A percentile compares a stretch with the other conserved stretches of the same genome.
These are phyloP conservation scores for Aspergillus sclerotioniger DNA, from an alignment of 495 filamentous ascomycete genomes.

Conservation along the genomic window DNA sequence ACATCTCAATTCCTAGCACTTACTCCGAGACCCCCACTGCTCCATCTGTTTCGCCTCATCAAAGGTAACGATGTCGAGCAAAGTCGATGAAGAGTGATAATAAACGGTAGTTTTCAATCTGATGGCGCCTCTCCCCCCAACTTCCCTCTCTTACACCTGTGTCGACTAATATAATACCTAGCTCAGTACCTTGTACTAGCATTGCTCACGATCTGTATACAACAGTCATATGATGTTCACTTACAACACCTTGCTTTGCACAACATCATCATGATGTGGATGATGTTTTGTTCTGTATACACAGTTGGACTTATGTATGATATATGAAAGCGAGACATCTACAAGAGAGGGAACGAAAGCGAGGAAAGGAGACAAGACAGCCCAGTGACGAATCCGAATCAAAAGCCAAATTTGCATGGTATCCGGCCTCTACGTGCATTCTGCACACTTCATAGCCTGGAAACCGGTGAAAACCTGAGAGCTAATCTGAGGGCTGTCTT, in stretches of 20 bases:
- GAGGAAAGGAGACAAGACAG: constrained; percentile 4
- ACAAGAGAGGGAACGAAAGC: no score
- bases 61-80: constrained; percentile 37
- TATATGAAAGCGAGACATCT: no score
- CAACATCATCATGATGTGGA: no score
- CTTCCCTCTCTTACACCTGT: not conserved
- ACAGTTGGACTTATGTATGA: no score
- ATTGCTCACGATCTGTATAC: not conserved
- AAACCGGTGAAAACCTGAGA: constrained; percentile 56
- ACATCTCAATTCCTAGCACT: constrained; percentile 27
- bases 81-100: constrained; percentile 34
- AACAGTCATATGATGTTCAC: no score
- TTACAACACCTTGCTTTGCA: no score
- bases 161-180: not conserved
- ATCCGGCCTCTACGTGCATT: constrained; percentile 34
- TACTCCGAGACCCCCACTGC: constrained; percentile 34
- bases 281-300: no score
- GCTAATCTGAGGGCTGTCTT: constrained; percentile 53
- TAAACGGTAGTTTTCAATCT: constrained; percentile 44
- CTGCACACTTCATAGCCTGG: constrained; percentile 27
- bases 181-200: not conserved
- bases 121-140: not conserved
- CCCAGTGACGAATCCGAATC: constrained; percentile 51
- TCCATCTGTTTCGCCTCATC: constrained; percentile 30
- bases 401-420: constrained; percentile 59